A percentile compares a stretch with the other conserved stretches of the same genome.
Evolutionary conservation across 768 basidiomycete species (phyloP).

Genomic region (Coprinellus aureogranulatus): DNA sequence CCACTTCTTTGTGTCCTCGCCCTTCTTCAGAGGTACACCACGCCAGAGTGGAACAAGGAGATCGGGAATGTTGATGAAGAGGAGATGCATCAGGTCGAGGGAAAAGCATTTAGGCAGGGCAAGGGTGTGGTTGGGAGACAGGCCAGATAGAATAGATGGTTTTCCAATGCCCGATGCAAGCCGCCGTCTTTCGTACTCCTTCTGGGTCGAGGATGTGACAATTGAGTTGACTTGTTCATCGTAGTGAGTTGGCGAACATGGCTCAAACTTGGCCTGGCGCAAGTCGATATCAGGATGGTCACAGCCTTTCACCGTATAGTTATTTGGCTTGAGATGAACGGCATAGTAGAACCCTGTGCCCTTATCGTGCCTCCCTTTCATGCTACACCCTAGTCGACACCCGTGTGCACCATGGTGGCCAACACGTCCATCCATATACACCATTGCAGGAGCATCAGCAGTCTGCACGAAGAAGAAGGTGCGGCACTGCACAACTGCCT

Average conservation of each 20-base stretch:
- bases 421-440: constrained; percentile 11
- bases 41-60: constrained; percentile 9
- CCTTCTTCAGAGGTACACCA: not conserved
- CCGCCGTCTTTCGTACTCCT: constrained; percentile 6
- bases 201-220: constrained; percentile 16
- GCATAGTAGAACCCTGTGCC: constrained; percentile 28
- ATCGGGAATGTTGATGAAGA: constrained; percentile 3
- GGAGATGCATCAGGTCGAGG: constrained; percentile 11
- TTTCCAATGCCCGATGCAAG: constrained; percentile 34
- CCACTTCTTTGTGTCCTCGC: not conserved
- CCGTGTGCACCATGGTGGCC: constrained; percentile 15
- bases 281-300: constrained; percentile 12
- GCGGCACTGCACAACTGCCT: constrained; percentile 15
- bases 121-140: constrained; percentile 20
- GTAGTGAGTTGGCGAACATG: not conserved
- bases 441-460: constrained; percentile 25
- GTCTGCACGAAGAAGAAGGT: constrained; percentile 22
- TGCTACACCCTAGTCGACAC: constrained; percentile 10
- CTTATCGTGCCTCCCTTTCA: not conserved
- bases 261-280: not conserved
- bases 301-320: constrained; percentile 11
- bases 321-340: constrained; percentile 10
- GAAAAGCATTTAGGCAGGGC: constrained; percentile 18
- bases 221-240: constrained; percentile 10
- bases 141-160: constrained; percentile 34